These are phyloP conservation scores for Bruguiera gymnorhiza DNA, from an alignment of 345 rosid species.

Conservation along the genomic window DNA sequence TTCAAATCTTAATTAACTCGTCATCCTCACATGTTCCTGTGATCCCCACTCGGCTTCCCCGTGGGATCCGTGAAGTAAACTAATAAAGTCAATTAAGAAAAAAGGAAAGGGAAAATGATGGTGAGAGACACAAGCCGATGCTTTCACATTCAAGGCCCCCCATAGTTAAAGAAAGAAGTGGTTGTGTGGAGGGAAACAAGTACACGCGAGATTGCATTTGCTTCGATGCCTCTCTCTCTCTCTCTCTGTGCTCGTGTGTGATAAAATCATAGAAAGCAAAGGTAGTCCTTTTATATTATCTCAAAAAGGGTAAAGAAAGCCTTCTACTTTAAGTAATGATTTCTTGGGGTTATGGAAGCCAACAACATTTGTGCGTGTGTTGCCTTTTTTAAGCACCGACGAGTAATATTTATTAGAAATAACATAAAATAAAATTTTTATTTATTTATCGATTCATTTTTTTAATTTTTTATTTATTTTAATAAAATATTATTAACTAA, in stretches of 20 bases:
- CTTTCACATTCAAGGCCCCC: not conserved
- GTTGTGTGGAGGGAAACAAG: conserved; percentile 33
- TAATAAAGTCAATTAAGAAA: too few relatives aligned
- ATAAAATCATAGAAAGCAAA: not conserved
- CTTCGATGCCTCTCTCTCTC: not conserved
- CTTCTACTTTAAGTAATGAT: too few relatives aligned
- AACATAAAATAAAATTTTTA: too few relatives aligned
- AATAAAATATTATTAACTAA: too few relatives aligned
- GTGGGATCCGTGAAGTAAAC: conserved; percentile 12
- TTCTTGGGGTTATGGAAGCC: too few relatives aligned
- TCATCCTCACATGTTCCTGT: conserved; percentile 2
- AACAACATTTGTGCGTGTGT: too few relatives aligned
- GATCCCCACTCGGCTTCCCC: conserved; percentile 13
- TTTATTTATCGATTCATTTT: too few relatives aligned
- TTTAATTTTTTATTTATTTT: too few relatives aligned
- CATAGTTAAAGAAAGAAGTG: conserved; percentile 6
- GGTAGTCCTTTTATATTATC: not conserved
- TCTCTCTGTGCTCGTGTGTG: not conserved
- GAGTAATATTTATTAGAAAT: too few relatives aligned
- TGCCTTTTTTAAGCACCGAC: too few relatives aligned
- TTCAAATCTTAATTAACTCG: not conserved
- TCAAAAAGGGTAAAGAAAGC: not conserved
- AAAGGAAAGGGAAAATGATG: not conserved
- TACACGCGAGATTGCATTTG: conserved; percentile 36
- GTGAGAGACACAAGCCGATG: conserved; percentile 10